Evolutionary conservation across 2,329 filamentous ascomycete species (phyloP).

Genomic region (Aspergillus sp.): DNA sequence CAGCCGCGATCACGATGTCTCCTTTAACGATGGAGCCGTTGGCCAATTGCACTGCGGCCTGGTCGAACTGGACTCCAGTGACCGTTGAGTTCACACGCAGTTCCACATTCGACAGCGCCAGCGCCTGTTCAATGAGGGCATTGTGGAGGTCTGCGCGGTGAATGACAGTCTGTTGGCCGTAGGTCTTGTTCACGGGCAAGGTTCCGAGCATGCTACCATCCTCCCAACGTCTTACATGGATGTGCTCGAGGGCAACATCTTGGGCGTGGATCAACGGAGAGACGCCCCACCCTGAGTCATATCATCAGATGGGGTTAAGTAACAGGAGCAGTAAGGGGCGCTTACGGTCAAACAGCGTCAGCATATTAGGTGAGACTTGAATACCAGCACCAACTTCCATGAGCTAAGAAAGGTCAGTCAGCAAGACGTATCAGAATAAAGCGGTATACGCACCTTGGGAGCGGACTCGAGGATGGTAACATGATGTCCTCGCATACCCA

Average conservation of each 20-base stretch:
- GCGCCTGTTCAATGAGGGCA: constrained; percentile 31
- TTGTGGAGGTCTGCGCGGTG: constrained; percentile 42
- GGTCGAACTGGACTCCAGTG: constrained; percentile 29
- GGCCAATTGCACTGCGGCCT: constrained; percentile 31
- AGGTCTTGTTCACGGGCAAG: constrained; percentile 39
- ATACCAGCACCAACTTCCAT: constrained; percentile 73
- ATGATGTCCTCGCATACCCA: constrained; percentile 37
- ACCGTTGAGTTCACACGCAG: constrained; percentile 34
- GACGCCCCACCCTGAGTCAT: constrained; percentile 36
- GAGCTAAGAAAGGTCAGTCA: constrained; percentile 25
- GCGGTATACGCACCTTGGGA: constrained; percentile 30
- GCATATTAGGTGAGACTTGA: constrained; percentile 79
- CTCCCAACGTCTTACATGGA: constrained; percentile 40
- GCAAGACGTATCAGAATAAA: background rate
- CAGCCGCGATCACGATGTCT: constrained; percentile 56
- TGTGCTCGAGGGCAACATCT: constrained; percentile 37
- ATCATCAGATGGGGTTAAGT: background rate
- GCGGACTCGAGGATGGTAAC: constrained; percentile 38
- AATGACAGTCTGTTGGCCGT: constrained; percentile 38
- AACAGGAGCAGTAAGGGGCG: background rate
- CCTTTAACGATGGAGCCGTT: constrained; percentile 34
- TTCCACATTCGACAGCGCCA: constrained; percentile 33
- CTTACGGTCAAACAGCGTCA: constrained; percentile 67
- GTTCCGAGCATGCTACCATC: constrained; percentile 34
- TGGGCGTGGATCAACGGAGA: constrained; percentile 36